Conservation (phyloP, 495 filamentous ascomycete species). For the Hypoxylon fuscum region DNA sequence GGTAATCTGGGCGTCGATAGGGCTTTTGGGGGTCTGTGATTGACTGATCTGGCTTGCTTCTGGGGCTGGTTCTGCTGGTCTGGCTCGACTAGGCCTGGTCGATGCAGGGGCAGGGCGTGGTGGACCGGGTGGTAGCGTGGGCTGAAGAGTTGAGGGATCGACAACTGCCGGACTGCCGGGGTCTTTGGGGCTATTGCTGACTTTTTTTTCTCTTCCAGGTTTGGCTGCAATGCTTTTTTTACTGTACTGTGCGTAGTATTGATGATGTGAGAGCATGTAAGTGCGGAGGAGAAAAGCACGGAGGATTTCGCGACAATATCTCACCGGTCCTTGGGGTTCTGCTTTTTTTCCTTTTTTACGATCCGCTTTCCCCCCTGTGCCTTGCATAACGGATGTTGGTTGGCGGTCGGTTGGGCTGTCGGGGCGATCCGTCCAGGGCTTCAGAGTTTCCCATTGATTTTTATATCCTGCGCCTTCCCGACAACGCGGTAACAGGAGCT, state of each 20-base stretch:
- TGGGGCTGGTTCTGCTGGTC: not conserved
- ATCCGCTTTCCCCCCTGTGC: constrained; percentile 34
- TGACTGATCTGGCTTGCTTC: not conserved
- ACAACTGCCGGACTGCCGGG: constrained; percentile 33
- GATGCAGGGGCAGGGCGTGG: constrained; percentile 32
- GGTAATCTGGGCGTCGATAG: constrained; percentile 10
- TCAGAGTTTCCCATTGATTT: constrained; percentile 14
- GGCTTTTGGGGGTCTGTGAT: constrained; percentile 10
- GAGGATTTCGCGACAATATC: constrained; percentile 24
- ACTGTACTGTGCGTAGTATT: constrained; percentile 39
- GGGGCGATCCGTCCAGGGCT: constrained; percentile 23
- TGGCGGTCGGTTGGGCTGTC: constrained; percentile 20
- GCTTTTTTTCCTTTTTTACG: constrained; percentile 14
- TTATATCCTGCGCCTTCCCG: constrained; percentile 35
- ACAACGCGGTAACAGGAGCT: constrained; percentile 11
- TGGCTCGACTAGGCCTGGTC: not conserved
- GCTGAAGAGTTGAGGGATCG: constrained; percentile 33
- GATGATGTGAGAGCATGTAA: constrained; percentile 37
- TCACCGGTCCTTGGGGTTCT: constrained; percentile 19
- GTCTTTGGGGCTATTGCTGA: constrained; percentile 13
- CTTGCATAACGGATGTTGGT: constrained; percentile 31
- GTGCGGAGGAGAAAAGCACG: constrained; percentile 17
- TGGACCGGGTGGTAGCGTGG: constrained; percentile 18
- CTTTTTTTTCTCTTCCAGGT: constrained; percentile 8
- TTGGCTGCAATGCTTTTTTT: constrained; percentile 7